A percentile compares a stretch with the other conserved stretches of the same genome.
Evolutionary conservation across 305 asterid genomes (phyloP).

Genomic region (Solanum aculeatissimum): DNA sequence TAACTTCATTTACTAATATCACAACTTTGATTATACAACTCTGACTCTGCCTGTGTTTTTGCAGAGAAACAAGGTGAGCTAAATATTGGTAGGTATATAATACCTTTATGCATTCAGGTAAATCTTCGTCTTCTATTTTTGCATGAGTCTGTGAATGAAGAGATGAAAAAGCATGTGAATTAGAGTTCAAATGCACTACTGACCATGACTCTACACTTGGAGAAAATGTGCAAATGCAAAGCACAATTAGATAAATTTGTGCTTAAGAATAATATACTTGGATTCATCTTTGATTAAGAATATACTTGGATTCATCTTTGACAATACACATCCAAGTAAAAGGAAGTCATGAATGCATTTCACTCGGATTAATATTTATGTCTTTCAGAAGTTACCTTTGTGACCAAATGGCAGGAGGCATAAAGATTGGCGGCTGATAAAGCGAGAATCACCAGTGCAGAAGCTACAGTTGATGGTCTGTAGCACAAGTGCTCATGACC

Average conservation of each 20-base stretch:
- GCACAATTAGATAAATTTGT: neutral
- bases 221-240: neutral
- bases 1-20: neutral
- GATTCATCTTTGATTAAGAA: neutral
- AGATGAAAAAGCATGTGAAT: constrained; percentile 7
- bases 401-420: constrained; percentile 39
- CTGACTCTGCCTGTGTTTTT: neutral
- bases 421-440: constrained; percentile 43
- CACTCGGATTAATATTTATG: neutral
- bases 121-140: constrained; percentile 38
- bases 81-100: neutral
- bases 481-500: constrained; percentile 83
- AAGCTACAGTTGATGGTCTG: constrained; percentile 96
- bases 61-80: neutral
- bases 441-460: constrained; percentile 77
- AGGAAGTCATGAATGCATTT: neutral
- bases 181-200: neutral
- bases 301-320: neutral
- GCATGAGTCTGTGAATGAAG: constrained; percentile 74
- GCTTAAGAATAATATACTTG: neutral
- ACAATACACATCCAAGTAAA: neutral
- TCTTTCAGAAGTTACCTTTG: constrained; percentile 26
- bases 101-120: constrained; percentile 91
- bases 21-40: neutral
- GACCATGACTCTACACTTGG: neutral